Evolutionary conservation across 2,329 filamentous ascomycete species (phyloP), one percentile per base, ranked within the genome.

Genomic region (Neofusicoccum parvum): DNA sequence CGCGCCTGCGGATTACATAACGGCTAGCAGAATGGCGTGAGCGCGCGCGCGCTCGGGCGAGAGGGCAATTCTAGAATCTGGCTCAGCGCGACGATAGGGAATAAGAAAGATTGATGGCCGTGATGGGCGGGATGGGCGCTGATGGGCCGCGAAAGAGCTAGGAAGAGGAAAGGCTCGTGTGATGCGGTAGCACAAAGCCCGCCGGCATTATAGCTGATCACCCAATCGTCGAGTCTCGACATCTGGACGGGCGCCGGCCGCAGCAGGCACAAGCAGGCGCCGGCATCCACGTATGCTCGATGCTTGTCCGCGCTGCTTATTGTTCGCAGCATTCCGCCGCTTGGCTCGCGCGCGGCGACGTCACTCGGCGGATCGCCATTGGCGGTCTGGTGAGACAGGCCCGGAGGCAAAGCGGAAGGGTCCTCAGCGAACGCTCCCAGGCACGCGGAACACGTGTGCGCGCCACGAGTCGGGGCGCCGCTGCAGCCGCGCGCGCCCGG

Each of bases 151-250:
- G 41, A 60, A 48, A 60, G 56, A 60, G 56, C 56, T 48, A 37
- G 56, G 56, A 60, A 60, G 34, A 60, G 56, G 56, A 60, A 60
- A 60, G 56, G 56, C 56, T 60, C 56, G 56, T 60, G 56, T 60
- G 56, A 60, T 60, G 56, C 27, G 56, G 56, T 60, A 60, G 43
- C 56, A 60, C 56, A 48, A 48, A 32, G 54, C 45, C 56, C 14
- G 56, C 56, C 56, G 32, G 56, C 56, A 60, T 37, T 60, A 48
- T 60, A 60, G 56, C 56, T 60, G 56, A 60, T 60, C 56, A 48
- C 43, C 56, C 56, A 59, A 59, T 58, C n/a, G 53, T 34, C 49
- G 32, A 49, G 46, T 6, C 49, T 53, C 37, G 50, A 17, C 50
- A 12, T 58, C 39, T 58, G 48, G 48, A 51, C 27, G 27, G 48